phyloP scores from a whole-genome alignment of 2,329 filamentous ascomycete genomes.

The Biscogniauxia sp. region DNA sequence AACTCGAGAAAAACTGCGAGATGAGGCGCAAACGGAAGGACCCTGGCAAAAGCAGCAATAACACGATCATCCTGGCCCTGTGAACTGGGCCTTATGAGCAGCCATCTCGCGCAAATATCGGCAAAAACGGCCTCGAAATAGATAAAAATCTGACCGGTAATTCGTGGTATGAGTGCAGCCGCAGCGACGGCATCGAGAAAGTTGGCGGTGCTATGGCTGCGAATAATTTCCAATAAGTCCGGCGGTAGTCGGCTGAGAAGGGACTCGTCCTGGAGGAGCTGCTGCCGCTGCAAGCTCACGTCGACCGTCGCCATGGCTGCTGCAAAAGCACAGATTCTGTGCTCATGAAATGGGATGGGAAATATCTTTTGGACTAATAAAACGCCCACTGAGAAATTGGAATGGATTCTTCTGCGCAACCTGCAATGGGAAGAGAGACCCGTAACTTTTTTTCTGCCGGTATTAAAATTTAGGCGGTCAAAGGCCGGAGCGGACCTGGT shows the following conservation, averaged over 20 bases:
- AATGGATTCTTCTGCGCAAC: conserved; percentile 14
- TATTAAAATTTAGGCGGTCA: conserved; percentile 31
- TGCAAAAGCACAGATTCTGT: conserved; percentile 20
- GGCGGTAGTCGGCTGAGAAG: conserved; percentile 61
- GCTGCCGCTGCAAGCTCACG: conserved; percentile 52
- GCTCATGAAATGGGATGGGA: conserved; percentile 12
- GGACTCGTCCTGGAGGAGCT: conserved; percentile 53
- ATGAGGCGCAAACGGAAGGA: conserved; percentile 80
- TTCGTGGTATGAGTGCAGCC: conserved; percentile 65
- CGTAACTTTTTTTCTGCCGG: conserved; percentile 27
- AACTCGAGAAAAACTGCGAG: conserved; percentile 68
- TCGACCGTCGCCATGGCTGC: conserved; percentile 53
- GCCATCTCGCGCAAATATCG: conserved; percentile 81
- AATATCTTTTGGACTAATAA: conserved; percentile 2
- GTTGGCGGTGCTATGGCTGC: conserved; percentile 58
- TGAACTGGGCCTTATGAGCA: conserved; percentile 43
- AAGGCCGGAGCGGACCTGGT: conserved; percentile 9
- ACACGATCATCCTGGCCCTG: conserved; percentile 41
- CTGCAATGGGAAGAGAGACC: conserved; percentile 16
- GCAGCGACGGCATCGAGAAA: conserved; percentile 71
- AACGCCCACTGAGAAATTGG: too few relatives aligned
- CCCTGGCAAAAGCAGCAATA: conserved; percentile 72
- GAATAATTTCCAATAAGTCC: conserved; percentile 68
- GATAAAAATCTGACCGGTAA: conserved; percentile 71
- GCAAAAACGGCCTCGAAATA: conserved; percentile 74